A percentile compares a stretch with the other conserved stretches of the same genome.
Conservation (phyloP, 306 rosid genomes). For the Cucurbita pepo region DNA sequence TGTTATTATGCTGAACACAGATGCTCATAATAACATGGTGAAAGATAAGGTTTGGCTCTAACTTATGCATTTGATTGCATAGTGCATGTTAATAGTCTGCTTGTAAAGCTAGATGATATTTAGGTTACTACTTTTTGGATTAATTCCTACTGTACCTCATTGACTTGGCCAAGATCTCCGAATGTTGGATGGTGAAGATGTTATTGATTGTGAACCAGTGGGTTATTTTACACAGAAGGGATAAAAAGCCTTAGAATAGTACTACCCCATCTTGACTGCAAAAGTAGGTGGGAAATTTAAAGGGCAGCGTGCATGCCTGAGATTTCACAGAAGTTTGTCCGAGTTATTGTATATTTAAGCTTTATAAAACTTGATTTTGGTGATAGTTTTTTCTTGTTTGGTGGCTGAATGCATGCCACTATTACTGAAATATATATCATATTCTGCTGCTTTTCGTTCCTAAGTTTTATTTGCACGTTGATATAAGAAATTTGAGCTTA, state of each 20-base stretch:
- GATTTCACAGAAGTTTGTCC: background rate
- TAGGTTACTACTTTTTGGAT: background rate
- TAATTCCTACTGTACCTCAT: background rate
- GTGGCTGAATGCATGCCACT: background rate
- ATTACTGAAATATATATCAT: background rate
- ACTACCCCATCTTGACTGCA: background rate
- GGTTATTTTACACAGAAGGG: background rate
- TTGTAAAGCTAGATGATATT: background rate
- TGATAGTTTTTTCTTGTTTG: background rate
- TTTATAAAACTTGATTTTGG: background rate
- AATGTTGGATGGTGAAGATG: background rate
- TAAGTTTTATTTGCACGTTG: constrained; percentile 2
- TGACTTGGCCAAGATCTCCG: background rate
- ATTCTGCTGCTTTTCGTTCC: background rate
- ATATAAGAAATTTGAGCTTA: background rate
- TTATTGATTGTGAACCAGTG: background rate
- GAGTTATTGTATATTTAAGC: background rate
- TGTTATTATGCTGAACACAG: constrained; percentile 97
- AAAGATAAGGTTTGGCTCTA: constrained; percentile 70
- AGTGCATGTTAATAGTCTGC: background rate
- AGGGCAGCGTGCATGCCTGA: background rate
- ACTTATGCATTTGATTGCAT: background rate
- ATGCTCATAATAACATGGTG: constrained; percentile 95
- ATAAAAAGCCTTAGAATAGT: background rate
- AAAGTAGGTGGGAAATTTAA: background rate